Evolutionary conservation across 768 basidiomycete genomes (phyloP), one percentile per base, ranked within the genome.

Genomic region (Russula emetica): DNA sequence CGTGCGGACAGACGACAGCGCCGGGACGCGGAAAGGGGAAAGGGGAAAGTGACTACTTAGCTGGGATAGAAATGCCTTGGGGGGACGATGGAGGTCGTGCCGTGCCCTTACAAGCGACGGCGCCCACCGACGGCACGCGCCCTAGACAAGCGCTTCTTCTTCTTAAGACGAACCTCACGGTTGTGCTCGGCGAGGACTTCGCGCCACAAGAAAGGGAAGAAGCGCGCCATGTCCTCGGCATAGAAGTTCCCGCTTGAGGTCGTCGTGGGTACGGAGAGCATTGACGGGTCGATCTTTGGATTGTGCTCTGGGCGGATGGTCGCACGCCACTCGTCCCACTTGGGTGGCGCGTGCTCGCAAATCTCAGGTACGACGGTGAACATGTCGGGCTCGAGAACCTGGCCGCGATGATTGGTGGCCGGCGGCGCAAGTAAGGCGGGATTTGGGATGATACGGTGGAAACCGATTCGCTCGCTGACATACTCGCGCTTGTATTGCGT

Each of bases 381-480:
- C 38, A 26, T 45, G n/a, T 52, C 55, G 2, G 49, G 32, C 8
- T 50, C 16, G 55, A 65, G 47, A 42, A 65, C n/a, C 36, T 61
- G 49, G 44, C 60, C 64, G 1, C 32, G 1, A 44, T 22, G 52
- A 24, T 52, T 38, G 38, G 60, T 61, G 14, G 64, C 59, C 14
- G 60, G 64, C 20, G 64, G 59, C 2, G 60, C 64, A 50, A 65
- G 54, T 26, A 52, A n/a, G 1, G 60, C 32, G 38, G 64, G 59
- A 32, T 34, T 47, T 16, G 60, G 51, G 34, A 65, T 22, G 47
- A 55, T 24, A 40, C 51, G 60, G 51, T 22, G 13, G 26, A 44
- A 61, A 18, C 26, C 10, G 13, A 30, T 38, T 16, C 26, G 47
- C 28, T 13, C 40, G 22, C 51, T 30, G 20, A 64, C 63, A 36